These are phyloP conservation scores for Porcisia hertigi DNA, from an alignment of 208 protist species.

Conservation along the genomic window DNA sequence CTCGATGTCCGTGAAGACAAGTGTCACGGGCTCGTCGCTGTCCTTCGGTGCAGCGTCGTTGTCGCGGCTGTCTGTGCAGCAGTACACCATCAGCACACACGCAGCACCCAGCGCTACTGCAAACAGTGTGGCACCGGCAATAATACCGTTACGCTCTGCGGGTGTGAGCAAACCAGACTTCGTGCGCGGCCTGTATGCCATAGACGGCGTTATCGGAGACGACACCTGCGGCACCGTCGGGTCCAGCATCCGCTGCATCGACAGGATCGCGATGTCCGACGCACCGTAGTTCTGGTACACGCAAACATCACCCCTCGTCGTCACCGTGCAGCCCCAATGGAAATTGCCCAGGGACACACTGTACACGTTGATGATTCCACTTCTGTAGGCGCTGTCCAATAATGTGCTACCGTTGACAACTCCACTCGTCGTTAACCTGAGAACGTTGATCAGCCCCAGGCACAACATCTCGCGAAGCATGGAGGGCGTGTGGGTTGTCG, in stretches of 20 bases:
- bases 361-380: neutral
- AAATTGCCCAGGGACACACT: conserved; percentile 11
- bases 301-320: conserved; percentile 4
- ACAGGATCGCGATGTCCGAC: conserved; percentile 31
- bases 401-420: neutral
- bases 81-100: too few relatives aligned
- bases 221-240: conserved; percentile 13
- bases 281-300: conserved; percentile 55
- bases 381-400: neutral
- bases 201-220: conserved; percentile 29
- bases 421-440: neutral
- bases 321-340: neutral
- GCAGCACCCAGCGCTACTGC: too few relatives aligned
- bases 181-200: conserved; percentile 31
- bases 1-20: too few relatives aligned
- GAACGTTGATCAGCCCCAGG: conserved; percentile 9
- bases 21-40: too few relatives aligned
- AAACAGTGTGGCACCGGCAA: conserved; percentile 12
- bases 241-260: conserved; percentile 32
- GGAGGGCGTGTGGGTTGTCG: neutral
- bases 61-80: too few relatives aligned
- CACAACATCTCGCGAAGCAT: neutral
- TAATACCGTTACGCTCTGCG: conserved; percentile 22
- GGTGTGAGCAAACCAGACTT: conserved; percentile 16
- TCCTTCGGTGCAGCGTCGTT: too few relatives aligned